Base-by-base conservation (phyloP, 2,329 filamentous ascomycete genomes). In the Curvularia sp. region DNA sequence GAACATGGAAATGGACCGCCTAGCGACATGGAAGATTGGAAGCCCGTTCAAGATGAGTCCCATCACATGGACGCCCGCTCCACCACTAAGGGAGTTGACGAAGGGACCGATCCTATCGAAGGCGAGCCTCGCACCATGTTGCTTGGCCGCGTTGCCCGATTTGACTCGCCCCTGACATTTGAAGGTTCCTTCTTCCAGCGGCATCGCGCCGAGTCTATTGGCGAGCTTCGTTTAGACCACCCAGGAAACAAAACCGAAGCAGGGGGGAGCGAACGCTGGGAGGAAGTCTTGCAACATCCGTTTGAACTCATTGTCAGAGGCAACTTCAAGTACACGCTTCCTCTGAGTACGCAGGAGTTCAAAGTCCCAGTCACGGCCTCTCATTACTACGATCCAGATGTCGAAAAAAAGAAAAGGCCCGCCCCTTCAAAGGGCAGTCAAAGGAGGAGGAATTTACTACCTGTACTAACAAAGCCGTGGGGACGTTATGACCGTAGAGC, bases 301-400 rank as follows among this genome's bases (percentile, higher is more conserved):
- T 99, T 98, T 68, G 92, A 97, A 66, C 84, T 99, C 48, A 94
- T 98, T 60, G 86, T 99, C 41, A 89, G 95, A 68, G 95, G 95
- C 21, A 90, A 95, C 13, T 83, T 99, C 66, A 93, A 93, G 72
- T 99, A 99, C 71, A 83, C 86, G 61, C 78, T 89, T 3, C 86
- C 87, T 7, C 78, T 89, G 53, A 85, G 81, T 59, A 84, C 83
- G 3, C 79, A 81, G 15, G 79, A 79, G 41, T 79, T 82, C 66
- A 84, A 80, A n/a, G 83, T 83, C 69, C 80, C 72, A 65, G 77
- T 84, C 30, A 79, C 75, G 13, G 78, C 76, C 10, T 65, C 69
- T 32, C 76, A 76, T 54, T 66, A 64, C 51, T 77, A 77, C 55
- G 72, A 76, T 49, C 74, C 74, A 6, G 73, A 76, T 43, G 54